Conservation (phyloP, 306 rosid genomes). For the Cicer arietinum region DNA sequence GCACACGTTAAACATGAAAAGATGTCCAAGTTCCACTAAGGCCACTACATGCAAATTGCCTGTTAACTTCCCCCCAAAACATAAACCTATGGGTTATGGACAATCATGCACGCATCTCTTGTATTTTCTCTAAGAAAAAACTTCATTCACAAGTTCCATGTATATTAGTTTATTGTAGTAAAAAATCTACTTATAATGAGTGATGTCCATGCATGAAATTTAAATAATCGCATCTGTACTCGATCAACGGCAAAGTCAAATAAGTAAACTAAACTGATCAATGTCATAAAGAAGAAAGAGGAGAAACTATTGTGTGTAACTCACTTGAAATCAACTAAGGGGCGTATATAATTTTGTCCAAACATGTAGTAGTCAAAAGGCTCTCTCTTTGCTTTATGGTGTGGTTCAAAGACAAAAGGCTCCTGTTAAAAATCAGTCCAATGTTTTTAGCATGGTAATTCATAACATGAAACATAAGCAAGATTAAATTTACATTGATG, state of each 20-base stretch:
- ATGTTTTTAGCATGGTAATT: constrained; percentile 41
- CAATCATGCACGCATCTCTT: constrained; percentile 17
- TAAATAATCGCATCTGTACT: neutral
- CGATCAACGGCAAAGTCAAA: constrained; percentile 33
- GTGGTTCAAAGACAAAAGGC: constrained; percentile 82
- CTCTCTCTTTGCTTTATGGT: constrained; percentile 90
- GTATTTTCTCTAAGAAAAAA: neutral
- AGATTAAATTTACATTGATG: constrained; percentile 31
- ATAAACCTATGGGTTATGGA: constrained; percentile 25
- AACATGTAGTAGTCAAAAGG: constrained; percentile 95
- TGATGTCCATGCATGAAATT: constrained; percentile 8
- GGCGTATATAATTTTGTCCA: constrained; percentile 95
- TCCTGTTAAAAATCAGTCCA: constrained; percentile 70
- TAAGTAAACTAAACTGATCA: constrained; percentile 35
- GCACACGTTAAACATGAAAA: constrained; percentile 4
- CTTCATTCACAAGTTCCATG: constrained; percentile 11
- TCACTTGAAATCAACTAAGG: constrained; percentile 87
- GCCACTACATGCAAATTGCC: constrained; percentile 18
- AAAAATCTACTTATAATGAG: constrained; percentile 29
- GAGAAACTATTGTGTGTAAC: constrained; percentile 46
- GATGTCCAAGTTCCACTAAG: constrained; percentile 23
- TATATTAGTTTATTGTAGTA: constrained; percentile 9
- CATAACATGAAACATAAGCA: constrained; percentile 34
- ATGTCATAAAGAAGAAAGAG: constrained; percentile 40
- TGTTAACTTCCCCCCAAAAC: constrained; percentile 14